Percentiles rank a stretch among this genome's conserved stretches.
Conservation (phyloP, 768 basidiomycete species). For the Phlegmacium glaucopus region DNA sequence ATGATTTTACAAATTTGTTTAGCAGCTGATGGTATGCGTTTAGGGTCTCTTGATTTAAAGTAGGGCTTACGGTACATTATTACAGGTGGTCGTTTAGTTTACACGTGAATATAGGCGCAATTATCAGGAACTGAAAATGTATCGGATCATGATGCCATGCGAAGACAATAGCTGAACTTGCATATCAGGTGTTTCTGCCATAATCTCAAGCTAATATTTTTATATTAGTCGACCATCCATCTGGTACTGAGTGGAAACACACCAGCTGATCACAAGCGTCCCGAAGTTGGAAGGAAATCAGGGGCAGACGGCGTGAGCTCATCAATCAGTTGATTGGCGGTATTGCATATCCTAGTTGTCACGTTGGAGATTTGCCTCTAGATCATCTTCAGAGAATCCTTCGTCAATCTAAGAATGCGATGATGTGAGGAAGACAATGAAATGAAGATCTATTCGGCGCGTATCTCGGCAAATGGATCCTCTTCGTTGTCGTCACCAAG, state of each 20-base stretch:
- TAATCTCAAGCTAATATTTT: slow-evolving; percentile 59
- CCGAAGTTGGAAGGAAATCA: slow-evolving; percentile 76
- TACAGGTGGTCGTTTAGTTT: no score
- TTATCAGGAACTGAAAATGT: no score
- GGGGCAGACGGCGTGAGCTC: slow-evolving; percentile 78
- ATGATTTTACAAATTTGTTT: no score
- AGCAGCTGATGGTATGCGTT: no score
- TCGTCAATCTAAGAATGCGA: slow-evolving; percentile 72
- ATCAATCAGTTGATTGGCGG: slow-evolving; percentile 83
- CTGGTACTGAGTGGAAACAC: slow-evolving; percentile 17
- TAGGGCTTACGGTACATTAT: no score
- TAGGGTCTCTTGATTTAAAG: no score
- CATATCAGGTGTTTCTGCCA: slow-evolving; percentile 82
- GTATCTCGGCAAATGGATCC: slow-evolving; percentile 93
- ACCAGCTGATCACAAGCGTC: slow-evolving; percentile 90
- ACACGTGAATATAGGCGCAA: no score
- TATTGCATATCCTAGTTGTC: slow-evolving; percentile 88
- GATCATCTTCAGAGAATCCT: slow-evolving; percentile 86
- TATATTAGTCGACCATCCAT: slow-evolving; percentile 1
- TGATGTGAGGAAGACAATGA: neutral
- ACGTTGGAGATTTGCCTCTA: slow-evolving; percentile 87
- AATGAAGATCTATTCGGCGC: slow-evolving; percentile 1
- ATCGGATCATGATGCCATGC: no score
- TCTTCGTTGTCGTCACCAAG: slow-evolving; percentile 89
- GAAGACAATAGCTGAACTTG: slow-evolving; percentile 83